Base-by-base conservation (phyloP, 371 early-diverging fungal species). In the Funneliformis caledonium region DNA sequence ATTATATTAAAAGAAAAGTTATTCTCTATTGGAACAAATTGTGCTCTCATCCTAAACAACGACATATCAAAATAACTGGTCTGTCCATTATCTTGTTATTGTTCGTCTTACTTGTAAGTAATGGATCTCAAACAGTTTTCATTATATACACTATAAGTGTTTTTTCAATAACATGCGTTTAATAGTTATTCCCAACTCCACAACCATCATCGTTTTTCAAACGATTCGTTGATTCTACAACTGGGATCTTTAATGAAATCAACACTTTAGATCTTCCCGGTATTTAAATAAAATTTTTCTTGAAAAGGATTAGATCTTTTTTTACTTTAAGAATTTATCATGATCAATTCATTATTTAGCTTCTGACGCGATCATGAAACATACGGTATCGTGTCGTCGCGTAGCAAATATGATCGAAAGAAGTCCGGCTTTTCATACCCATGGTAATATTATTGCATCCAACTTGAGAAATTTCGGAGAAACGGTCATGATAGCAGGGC, bases 361-460 rank as follows among this genome's bases (percentile, higher is more conserved):
- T n/a, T 74, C 74, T 14, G 42, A 74, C 14, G 74, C 22, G 16
- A 52, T 74, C n/a, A 74, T 74, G 74, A n/a, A 26, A 42, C 74
- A 56, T 26, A 73, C 73, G 6, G 56, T 59, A 16, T n/a, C n/a
- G 3, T 73, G 50, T 56, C 45, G 37, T 22, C n/a, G 22, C 22
- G 50, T 52, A 33, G 74, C 74, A 33, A 74, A 74, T 22, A 22
- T 56, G 42, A 52, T 56, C 11, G 74, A 74, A 74, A 74, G 74
- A 59, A 42, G 42, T 74, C 74, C 59, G 4, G 59, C 74, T 31
- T 74, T 74, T 43, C 33, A 31, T 50, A 33, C 31, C 12, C 5
- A n/a, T 12, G 59, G 74, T 2, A 5, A 4, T 2, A 6, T 37
- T 33, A 74, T 74, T 56, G 74, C 74, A 8, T 26, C 50, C 4